These are phyloP conservation scores for Arthrobotrys musiformis DNA, from an alignment of 2,329 filamentous ascomycete genomes.

Conservation along the genomic window DNA sequence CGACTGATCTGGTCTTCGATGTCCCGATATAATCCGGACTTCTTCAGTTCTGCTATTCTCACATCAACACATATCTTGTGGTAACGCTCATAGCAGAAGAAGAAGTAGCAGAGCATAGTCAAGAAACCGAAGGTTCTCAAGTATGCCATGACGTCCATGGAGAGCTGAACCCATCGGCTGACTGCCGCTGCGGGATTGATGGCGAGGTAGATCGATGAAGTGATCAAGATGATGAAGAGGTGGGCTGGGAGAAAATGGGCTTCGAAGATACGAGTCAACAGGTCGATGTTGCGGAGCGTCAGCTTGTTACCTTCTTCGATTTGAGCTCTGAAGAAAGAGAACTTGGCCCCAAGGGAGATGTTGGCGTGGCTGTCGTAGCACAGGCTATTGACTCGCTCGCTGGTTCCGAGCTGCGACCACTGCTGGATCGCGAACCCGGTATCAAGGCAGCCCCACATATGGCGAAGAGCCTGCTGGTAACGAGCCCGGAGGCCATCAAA, in stretches of 20 bases:
- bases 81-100: conserved; percentile 73
- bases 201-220: conserved; percentile 71
- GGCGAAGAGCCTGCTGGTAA: conserved; percentile 77
- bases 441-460: conserved; percentile 81
- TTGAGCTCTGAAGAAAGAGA: conserved; percentile 30
- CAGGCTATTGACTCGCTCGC: conserved; percentile 70
- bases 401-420: conserved; percentile 69
- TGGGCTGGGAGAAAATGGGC: conserved; percentile 78
- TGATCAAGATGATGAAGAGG: conserved; percentile 72
- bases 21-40: conserved; percentile 72
- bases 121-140: conserved; percentile 73
- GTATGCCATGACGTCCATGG: conserved; percentile 71
- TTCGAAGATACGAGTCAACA: conserved; percentile 77
- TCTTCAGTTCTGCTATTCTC: conserved; percentile 74
- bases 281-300: conserved; percentile 65
- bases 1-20: conserved; percentile 69
- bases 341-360: conserved; percentile 62
- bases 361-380: conserved; percentile 70
- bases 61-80: conserved; percentile 71
- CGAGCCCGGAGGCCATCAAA: conserved; percentile 72
- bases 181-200: conserved; percentile 66
- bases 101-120: conserved; percentile 72
- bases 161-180: conserved; percentile 69
- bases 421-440: conserved; percentile 73
- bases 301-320: conserved; percentile 47